These are phyloP conservation scores for Ustilago sp. DNA, from an alignment of 1,284 basidiomycete species.

Conservation along the genomic window DNA sequence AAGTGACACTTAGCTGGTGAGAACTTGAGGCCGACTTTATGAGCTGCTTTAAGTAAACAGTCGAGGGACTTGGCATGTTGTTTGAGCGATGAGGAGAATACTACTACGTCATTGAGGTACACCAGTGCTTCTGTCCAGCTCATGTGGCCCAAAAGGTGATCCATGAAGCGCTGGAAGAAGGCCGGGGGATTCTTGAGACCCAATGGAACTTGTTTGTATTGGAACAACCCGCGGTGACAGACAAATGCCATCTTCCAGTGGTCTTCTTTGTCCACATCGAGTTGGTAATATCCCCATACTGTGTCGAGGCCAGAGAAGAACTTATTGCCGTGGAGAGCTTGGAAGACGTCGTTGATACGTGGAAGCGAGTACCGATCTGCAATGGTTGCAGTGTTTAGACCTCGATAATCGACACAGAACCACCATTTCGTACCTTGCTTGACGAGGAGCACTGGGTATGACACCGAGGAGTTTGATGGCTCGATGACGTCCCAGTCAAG, in stretches of 20 bases:
- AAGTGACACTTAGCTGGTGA: background rate
- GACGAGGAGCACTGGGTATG: background rate
- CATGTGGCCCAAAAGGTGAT: background rate
- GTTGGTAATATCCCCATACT: constrained; percentile 1
- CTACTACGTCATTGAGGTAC: background rate
- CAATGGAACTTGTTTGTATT: background rate
- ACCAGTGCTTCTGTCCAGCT: constrained; percentile 4
- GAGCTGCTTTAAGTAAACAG: background rate
- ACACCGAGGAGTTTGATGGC: background rate
- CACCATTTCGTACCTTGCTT: no score
- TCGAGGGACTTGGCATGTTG: background rate
- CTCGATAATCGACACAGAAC: background rate
- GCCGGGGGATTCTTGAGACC: background rate
- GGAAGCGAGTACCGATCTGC: no score
- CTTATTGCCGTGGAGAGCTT: no score
- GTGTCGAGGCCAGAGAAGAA: background rate
- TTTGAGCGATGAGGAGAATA: background rate
- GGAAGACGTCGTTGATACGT: no score
- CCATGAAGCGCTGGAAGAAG: constrained; percentile 9
- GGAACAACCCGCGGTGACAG: background rate
- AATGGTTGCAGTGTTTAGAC: no score
- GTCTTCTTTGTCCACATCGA: background rate
- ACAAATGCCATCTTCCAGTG: constrained; percentile 1
- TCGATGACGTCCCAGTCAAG: constrained; percentile 3
- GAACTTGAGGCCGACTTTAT: background rate